phyloP scores from a whole-genome alignment of 2,329 filamentous ascomycete genomes.

The Verticillium nubilum region DNA sequence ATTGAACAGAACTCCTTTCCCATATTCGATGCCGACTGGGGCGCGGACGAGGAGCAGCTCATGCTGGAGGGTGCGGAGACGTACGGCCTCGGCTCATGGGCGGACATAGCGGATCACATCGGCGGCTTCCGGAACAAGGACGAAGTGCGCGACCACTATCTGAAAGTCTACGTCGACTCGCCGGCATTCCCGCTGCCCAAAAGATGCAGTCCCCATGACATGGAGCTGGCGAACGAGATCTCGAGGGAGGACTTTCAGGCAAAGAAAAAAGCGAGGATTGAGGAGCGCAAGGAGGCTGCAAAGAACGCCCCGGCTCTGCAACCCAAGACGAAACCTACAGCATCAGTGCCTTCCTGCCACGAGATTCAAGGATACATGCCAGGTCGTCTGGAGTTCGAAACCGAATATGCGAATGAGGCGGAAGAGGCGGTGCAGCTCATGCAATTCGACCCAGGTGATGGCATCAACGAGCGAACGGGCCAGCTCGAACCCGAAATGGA shows the following conservation, averaged over 20 bases:
- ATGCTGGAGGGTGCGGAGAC: conserved; percentile 91
- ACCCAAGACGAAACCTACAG: conserved; percentile 92
- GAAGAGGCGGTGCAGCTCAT: conserved; percentile 98
- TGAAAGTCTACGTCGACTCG: conserved; percentile 80
- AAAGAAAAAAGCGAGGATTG: conserved; percentile 87
- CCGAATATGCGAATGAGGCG: conserved; percentile 94
- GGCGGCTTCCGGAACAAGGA: conserved; percentile 92
- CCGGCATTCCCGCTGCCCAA: conserved; percentile 80
- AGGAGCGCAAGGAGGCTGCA: conserved; percentile 80
- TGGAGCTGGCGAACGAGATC: conserved; percentile 69
- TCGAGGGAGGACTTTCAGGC: conserved; percentile 90
- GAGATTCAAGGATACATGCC: conserved; percentile 99
- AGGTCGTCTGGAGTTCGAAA: conserved; percentile 93
- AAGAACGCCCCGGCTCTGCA: conserved; percentile 79
- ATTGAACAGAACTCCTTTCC: conserved; percentile 98
- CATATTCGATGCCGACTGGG: conserved; percentile 93
- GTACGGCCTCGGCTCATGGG: conserved; percentile 95
- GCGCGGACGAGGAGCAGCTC: conserved; percentile 92
- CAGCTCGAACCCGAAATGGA: conserved; percentile 94
- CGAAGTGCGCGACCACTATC: conserved; percentile 92
- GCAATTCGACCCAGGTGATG: conserved; percentile 96
- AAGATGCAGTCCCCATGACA: conserved; percentile 78
- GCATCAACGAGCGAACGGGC: conserved; percentile 76
- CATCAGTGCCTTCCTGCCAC: conserved; percentile 91
- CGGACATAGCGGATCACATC: conserved; percentile 96